A percentile compares a stretch with the other conserved stretches of the same genome.
phyloP scores from a whole-genome alignment of 805 yeast species.

The Sporopachydermia quercuum region DNA sequence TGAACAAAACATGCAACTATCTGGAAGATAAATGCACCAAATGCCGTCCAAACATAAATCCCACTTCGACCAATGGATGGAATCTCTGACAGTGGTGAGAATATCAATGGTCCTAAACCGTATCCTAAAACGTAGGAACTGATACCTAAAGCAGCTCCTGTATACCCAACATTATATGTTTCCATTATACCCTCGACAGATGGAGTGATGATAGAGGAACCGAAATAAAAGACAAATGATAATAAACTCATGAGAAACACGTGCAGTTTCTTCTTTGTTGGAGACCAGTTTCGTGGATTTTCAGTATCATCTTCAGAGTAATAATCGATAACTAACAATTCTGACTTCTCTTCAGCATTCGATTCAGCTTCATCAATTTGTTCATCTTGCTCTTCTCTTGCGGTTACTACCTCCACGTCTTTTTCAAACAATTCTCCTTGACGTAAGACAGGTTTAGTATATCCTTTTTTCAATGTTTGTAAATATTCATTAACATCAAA shows the following conservation, averaged over 20 bases:
- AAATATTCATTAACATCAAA: conserved; percentile 1
- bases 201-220: conserved; percentile 38
- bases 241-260: conserved; percentile 26
- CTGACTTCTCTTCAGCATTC: neutral
- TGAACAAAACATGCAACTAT: conserved; percentile 16
- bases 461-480: neutral
- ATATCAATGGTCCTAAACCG: conserved; percentile 38
- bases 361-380: neutral
- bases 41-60: conserved; percentile 31
- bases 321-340: neutral
- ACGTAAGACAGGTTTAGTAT: no score
- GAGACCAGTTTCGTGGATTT: conserved; percentile 38
- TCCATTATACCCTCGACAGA: conserved; percentile 28
- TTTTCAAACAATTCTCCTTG: no score
- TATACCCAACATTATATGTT: conserved; percentile 26
- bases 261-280: conserved; percentile 22
- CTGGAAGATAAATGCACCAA: conserved; percentile 34
- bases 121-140: conserved; percentile 39
- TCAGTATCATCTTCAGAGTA: conserved; percentile 32
- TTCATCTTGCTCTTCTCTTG: neutral
- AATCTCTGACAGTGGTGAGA: conserved; percentile 39
- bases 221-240: conserved; percentile 34
- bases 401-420: neutral
- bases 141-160: conserved; percentile 32
- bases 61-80: conserved; percentile 36